Evolutionary conservation across 148 eudicot species (phyloP), one percentile per base, ranked within the genome.

Genomic region (Amaranthus hypochondriacus): DNA sequence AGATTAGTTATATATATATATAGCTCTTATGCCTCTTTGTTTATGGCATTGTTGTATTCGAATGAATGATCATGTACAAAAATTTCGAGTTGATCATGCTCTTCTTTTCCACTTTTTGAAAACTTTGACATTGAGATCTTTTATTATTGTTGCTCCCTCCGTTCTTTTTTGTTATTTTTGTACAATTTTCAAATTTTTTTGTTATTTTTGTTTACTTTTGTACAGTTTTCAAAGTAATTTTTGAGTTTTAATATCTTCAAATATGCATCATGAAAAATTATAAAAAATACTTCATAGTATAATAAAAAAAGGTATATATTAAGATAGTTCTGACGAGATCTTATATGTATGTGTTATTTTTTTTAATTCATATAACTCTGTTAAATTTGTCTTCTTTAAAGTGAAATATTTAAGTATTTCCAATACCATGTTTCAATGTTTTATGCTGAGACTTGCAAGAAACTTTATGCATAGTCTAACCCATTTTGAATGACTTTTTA

Each of bases 41-140:
- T 28, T 73, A 63, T 55, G 47, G 49, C 66, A 64, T 66, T 70
- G 14, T 72, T 69, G 76, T 75, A 80, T 72, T 76, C 54, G 62
- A 42, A 62, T 55, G 9, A n/a, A 12, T 80, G 73, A 72, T 80
- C 76, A 47, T 80, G 61, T 80, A 80, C 71, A 76, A 75, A 71
- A 57, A 4, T 18, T 75, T 75, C 42, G 72, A 66, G 79, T 58
- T 52, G 52, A 65, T 75, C 72, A n/a, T 75, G 58, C 66, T 74
- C 66, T 58, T 28, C 43, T 4, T 52, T 46, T 66, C 52, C 46
- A 48, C 21, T 60, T n/a, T 4, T 46, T 49, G 57, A 4, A 5
- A 12, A 52, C 60, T 14, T 11, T 2, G 39, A 6, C 6, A 54
- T 48, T 44, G 9, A 5, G 28, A 47, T 13, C 6, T 49, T 14